Percentiles rank a stretch among this genome's conserved stretches.
phyloP scores from a whole-genome alignment of 345 rosid genomes.

The Eucalyptus erythrocorys region DNA sequence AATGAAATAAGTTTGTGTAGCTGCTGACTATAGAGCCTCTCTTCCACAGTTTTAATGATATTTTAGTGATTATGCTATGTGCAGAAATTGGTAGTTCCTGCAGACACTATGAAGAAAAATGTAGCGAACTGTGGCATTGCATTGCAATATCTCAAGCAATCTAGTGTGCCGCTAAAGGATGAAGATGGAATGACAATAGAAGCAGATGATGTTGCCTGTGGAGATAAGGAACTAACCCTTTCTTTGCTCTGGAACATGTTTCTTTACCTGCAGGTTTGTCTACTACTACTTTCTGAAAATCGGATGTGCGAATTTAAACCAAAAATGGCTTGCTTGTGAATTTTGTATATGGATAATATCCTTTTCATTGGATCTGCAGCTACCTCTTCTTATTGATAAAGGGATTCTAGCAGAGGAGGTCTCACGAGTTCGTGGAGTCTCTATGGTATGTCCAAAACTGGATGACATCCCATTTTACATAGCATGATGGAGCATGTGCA shows the following conservation, averaged over 20 bases:
- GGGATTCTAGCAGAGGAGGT: conserved; percentile 46
- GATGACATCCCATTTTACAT: background rate
- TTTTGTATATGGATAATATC: background rate
- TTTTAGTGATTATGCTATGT: background rate
- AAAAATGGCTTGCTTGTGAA: background rate
- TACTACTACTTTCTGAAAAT: background rate
- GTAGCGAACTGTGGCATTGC: conserved; percentile 59
- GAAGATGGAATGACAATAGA: conserved; percentile 55
- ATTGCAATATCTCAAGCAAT: conserved; percentile 51
- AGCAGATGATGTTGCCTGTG: conserved; percentile 60
- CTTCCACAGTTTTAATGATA: background rate
- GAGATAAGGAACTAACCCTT: conserved; percentile 77
- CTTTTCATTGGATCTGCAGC: conserved; percentile 20
- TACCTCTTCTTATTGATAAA: conserved; percentile 66
- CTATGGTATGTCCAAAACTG: conserved; percentile 35
- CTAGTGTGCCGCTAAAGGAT: conserved; percentile 52
- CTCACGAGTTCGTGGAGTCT: conserved; percentile 28
- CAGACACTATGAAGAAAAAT: conserved; percentile 57
- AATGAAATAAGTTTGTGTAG: background rate
- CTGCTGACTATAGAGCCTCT: background rate
- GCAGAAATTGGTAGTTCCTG: conserved; percentile 77
- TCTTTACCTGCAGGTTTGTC: conserved; percentile 72
- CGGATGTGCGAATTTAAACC: background rate
- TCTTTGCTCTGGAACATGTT: conserved; percentile 88
- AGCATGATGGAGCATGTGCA: background rate